Percentiles rank a stretch among this genome's conserved stretches.
Conservation (phyloP, 78 protist species). For the Polysphondylium violaceum region DNA sequence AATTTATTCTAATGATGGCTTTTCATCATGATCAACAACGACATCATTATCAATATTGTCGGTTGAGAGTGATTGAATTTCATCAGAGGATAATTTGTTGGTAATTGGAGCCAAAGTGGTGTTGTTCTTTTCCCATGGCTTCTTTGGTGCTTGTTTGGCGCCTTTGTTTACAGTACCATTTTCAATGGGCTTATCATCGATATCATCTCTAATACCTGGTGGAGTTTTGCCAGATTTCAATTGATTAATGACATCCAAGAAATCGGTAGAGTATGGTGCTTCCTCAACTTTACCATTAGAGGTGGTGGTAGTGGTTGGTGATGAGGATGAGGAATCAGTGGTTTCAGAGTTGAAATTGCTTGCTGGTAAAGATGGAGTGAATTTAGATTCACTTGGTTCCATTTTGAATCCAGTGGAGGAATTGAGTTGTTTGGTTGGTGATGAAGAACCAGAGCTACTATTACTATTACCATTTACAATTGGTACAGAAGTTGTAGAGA, state of each 20-base stretch:
- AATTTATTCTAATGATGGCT: too few relatives aligned
- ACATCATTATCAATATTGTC: too few relatives aligned
- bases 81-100: not conserved
- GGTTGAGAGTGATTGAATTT: slow-evolving; percentile 4
- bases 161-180: slow-evolving; percentile 18
- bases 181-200: slow-evolving; percentile 49
- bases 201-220: slow-evolving; percentile 76
- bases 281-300: not conserved
- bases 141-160: slow-evolving; percentile 41
- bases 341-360: not conserved
- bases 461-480: not conserved
- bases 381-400: not conserved
- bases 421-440: not conserved
- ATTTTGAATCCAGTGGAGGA: not conserved
- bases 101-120: slow-evolving; percentile 1
- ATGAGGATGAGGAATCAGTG: not conserved
- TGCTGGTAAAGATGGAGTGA: not conserved
- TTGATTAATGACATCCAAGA: slow-evolving; percentile 55
- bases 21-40: too few relatives aligned
- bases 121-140: slow-evolving; percentile 39
- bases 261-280: slow-evolving; percentile 63
- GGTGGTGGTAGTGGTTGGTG: not conserved
- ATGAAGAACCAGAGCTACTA: not conserved
- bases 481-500: slow-evolving; percentile 11
- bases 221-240: slow-evolving; percentile 77